Percentiles rank a stretch among this genome's conserved stretches.
Conservation (phyloP, 2,329 filamentous ascomycete genomes). For the Esteya vermicola region DNA sequence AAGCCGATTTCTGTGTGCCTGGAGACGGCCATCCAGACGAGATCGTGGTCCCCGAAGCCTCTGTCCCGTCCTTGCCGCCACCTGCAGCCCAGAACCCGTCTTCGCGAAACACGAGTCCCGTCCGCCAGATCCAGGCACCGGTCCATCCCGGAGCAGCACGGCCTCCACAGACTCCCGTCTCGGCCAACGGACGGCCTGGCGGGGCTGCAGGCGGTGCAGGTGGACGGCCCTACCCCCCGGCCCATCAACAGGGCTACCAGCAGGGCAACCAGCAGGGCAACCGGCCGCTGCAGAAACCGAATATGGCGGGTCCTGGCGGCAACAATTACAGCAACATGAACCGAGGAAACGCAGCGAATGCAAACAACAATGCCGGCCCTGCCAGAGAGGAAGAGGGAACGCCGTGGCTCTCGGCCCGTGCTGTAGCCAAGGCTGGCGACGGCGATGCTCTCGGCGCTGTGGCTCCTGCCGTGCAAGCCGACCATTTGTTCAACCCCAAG, state of each 20-base stretch:
- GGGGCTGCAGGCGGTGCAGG: not conserved
- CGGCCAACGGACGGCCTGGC: constrained; percentile 1
- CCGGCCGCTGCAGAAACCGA: not conserved
- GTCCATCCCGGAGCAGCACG: not conserved
- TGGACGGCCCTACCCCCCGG: too few species aligned
- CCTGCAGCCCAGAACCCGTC: constrained; percentile 12
- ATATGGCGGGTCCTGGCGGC: not conserved
- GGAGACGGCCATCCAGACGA: constrained; percentile 65
- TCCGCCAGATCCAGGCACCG: constrained; percentile 12
- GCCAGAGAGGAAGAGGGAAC: constrained; percentile 23
- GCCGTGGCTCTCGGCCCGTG: constrained; percentile 59
- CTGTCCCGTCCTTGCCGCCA: constrained; percentile 4
- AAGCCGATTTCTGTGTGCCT: constrained; percentile 58
- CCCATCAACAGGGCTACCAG: not conserved
- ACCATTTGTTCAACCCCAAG: constrained; percentile 55
- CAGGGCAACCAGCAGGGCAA: constrained; percentile 1
- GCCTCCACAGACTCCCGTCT: constrained; percentile 9
- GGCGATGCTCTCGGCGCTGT: constrained; percentile 26
- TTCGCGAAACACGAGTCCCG: constrained; percentile 8
- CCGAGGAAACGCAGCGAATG: too few species aligned
- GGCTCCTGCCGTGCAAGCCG: constrained; percentile 26
- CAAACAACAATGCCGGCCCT: constrained; percentile 4
- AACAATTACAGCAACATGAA: constrained; percentile 2
- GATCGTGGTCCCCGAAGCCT: constrained; percentile 39
- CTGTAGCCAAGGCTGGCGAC: constrained; percentile 42